Evolutionary conservation across 2,329 filamentous ascomycete species (phyloP), one percentile per base, ranked within the genome.

Genomic region (Claviceps digitariae): DNA sequence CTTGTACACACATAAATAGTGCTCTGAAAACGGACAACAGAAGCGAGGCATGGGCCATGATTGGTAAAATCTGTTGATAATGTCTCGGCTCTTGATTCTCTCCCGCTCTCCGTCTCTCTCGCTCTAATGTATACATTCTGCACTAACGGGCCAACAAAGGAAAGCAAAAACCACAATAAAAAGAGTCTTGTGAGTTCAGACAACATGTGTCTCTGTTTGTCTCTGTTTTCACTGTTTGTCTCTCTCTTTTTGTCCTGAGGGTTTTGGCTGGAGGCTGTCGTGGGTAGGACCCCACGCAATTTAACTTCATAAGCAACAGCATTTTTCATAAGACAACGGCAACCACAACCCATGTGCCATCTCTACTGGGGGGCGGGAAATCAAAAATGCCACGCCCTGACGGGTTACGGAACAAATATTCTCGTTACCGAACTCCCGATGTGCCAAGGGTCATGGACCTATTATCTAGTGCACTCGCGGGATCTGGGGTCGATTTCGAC

Each of bases 31-130:
- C 23, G 20, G 40, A 43, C n/a, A 43, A 43, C 8, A 21, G n/a
- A 43, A 23, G 36, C 31, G 34, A 40, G 36, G 15, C 23, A n/a
- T 20, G 20, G 4, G 17, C 7, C 21, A 34, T 31, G 34, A 38
- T 49, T 40, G 31, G 21, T 41, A 41, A 29, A 40, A 40, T 23
- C 38, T 12, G 25, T 43, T 48, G 34, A 49, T 13, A 21, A 17
- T 48, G 51, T 52, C 51, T 48, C 51, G 45, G 51, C 34, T 49
- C 20, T 31, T 38, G n/a, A 21, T 31, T 48, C 10, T 44, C 36
- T 34, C 10, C 12, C n/a, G n/a, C 31, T 34, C 10, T 34, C 31
- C 10, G 5, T 34, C 31, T 34, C 31, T 34, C 31, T 13, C 1
- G 3, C 3, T 34, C n/a, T n/a, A n/a, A n/a, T n/a, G n/a, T n/a